These are phyloP conservation scores for Glycyrrhiza uralensis DNA, from an alignment of 306 rosid species.

Conservation along the genomic window DNA sequence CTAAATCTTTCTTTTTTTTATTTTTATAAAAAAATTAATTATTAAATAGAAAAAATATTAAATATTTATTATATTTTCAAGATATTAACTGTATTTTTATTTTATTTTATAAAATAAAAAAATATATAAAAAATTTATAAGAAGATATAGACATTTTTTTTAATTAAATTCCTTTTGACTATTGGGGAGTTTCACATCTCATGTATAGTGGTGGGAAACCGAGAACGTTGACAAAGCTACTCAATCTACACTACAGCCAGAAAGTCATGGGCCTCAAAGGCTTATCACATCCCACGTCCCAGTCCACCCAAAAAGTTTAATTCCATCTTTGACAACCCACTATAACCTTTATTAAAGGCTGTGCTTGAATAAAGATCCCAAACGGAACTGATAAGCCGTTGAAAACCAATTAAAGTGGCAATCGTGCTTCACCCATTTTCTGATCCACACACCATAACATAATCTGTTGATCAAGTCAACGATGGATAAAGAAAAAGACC, in stretches of 20 bases:
- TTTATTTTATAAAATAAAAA: too few species aligned
- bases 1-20: neutral
- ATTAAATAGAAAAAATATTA: too few species aligned
- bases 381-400: neutral
- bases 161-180: slow-evolving; percentile 24
- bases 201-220: slow-evolving; percentile 21
- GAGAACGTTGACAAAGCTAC: slow-evolving; percentile 16
- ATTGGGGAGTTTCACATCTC: neutral
- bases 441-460: neutral
- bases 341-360: slow-evolving; percentile 9
- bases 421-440: neutral
- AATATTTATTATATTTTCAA: too few species aligned
- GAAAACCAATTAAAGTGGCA: slow-evolving; percentile 23
- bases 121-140: too few species aligned
- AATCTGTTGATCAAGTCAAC: slow-evolving; percentile 16
- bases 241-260: neutral
- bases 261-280: neutral
- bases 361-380: neutral
- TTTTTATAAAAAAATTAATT: too few species aligned
- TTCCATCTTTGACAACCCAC: slow-evolving; percentile 3
- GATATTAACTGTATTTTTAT: neutral
- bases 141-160: too few species aligned
- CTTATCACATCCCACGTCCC: neutral
- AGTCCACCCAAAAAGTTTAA: neutral
- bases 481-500: neutral